Evolutionary conservation across 768 basidiomycete genomes (phyloP).

Genomic region (Trametes elegans): DNA sequence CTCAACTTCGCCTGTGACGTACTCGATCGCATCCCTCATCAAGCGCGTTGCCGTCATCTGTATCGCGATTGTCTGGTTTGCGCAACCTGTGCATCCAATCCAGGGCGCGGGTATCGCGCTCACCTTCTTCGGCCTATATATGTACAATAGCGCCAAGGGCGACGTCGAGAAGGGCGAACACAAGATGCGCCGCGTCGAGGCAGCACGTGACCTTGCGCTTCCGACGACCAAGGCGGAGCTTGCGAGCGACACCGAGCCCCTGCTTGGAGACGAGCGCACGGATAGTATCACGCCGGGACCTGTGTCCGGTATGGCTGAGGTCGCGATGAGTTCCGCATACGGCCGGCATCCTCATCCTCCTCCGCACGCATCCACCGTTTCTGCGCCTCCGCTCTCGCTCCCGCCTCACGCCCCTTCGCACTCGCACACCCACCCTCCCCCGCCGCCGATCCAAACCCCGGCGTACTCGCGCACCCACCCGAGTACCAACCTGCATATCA

Average conservation of each 20-base stretch:
- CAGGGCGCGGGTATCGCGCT: slow-evolving; percentile 88
- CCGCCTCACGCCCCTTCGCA: slow-evolving; percentile 1
- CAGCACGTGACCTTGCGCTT: slow-evolving; percentile 62
- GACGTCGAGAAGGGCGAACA: slow-evolving; percentile 94
- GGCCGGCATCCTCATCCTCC: slow-evolving; percentile 20
- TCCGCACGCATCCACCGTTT: background rate
- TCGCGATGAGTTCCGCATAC: slow-evolving; percentile 20
- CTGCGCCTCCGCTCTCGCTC: slow-evolving; percentile 1
- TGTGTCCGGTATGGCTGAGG: slow-evolving; percentile 10
- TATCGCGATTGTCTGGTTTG: slow-evolving; percentile 97
- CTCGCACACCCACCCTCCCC: slow-evolving; percentile 11
- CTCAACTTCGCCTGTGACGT: slow-evolving; percentile 96
- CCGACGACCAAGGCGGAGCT: slow-evolving; percentile 68
- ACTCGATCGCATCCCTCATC: slow-evolving; percentile 96
- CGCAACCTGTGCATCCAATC: slow-evolving; percentile 76
- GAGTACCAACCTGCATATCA: slow-evolving; percentile 31
- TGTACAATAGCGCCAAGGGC: slow-evolving; percentile 94
- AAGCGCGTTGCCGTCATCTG: slow-evolving; percentile 98
- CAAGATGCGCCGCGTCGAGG: slow-evolving; percentile 76
- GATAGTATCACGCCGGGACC: slow-evolving; percentile 9
- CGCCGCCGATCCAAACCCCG: too few species aligned
- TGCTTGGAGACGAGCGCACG: slow-evolving; percentile 10
- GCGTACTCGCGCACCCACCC: slow-evolving; percentile 27
- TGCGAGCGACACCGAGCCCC: slow-evolving; percentile 41
- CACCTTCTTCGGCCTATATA: slow-evolving; percentile 88